Conservation (phyloP, 495 filamentous ascomycete genomes). For the Glonium stellatum region DNA sequence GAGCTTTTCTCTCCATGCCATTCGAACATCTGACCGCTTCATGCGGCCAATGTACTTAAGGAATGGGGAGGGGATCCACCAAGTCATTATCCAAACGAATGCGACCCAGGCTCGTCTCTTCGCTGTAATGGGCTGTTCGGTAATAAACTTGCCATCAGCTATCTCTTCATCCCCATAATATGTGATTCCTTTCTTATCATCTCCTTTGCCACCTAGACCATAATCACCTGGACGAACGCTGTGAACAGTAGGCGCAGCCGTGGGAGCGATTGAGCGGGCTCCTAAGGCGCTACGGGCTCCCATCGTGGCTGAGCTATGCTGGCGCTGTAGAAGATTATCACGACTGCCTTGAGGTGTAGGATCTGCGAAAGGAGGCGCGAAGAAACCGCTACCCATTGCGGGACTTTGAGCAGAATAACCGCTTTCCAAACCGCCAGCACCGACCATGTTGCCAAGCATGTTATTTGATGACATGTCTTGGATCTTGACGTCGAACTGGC, state of each 20-base stretch:
- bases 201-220: conserved; percentile 78
- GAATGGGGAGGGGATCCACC: conserved; percentile 87
- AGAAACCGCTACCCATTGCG: conserved; percentile 57
- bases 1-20: conserved; percentile 96
- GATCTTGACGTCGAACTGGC: conserved; percentile 83
- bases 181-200: conserved; percentile 59
- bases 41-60: conserved; percentile 81
- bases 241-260: conserved; percentile 54
- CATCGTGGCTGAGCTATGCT: conserved; percentile 51
- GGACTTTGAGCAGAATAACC: conserved; percentile 53
- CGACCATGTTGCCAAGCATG: conserved; percentile 44
- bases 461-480: conserved; percentile 41
- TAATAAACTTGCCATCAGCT: conserved; percentile 67
- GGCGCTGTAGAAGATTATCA: conserved; percentile 62
- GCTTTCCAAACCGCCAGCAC: conserved; percentile 47
- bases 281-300: conserved; percentile 50
- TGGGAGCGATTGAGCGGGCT: conserved; percentile 69
- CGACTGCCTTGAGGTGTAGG: conserved; percentile 58
- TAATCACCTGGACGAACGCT: conserved; percentile 61
- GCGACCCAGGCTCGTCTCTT: conserved; percentile 70
- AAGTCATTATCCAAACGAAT: conserved; percentile 79
- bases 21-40: conserved; percentile 93
- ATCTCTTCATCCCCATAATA: conserved; percentile 74
- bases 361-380: conserved; percentile 54
- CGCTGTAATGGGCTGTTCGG: conserved; percentile 55